phyloP scores from a whole-genome alignment of 306 rosid genomes.

The Pyrus communis region DNA sequence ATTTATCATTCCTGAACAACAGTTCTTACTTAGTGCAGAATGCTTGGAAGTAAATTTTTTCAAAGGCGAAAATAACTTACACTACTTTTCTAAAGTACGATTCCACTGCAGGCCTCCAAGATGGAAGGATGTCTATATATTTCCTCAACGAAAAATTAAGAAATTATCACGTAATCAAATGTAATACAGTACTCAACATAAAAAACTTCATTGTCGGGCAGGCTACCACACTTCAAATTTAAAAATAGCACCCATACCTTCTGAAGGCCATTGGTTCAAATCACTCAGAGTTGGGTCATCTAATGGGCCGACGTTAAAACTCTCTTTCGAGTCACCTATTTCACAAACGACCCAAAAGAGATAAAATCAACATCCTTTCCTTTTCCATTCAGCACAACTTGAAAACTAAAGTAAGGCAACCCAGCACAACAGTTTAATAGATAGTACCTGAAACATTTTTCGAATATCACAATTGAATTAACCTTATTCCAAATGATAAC shows the following conservation, averaged over 20 bases:
- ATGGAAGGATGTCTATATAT: conserved; percentile 50
- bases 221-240: not conserved
- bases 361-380: not conserved
- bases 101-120: conserved; percentile 68
- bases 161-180: conserved; percentile 1
- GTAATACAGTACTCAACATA: too few species aligned
- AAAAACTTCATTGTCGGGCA: too few species aligned
- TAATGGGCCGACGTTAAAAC: conserved; percentile 55
- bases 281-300: conserved; percentile 26
- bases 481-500: too few species aligned
- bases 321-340: conserved; percentile 77
- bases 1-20: not conserved
- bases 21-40: not conserved
- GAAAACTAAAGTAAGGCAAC: not conserved
- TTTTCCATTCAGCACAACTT: not conserved
- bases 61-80: conserved; percentile 34
- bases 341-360: not conserved
- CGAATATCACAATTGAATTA: too few species aligned
- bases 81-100: conserved; percentile 37
- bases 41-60: not conserved
- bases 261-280: conserved; percentile 82
- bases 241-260: conserved; percentile 26
- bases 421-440: not conserved
- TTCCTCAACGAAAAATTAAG: conserved; percentile 10
- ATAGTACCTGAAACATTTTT: not conserved